These are phyloP conservation scores for Fusarium goolgardi DNA, from an alignment of 2,329 filamentous ascomycete species.

Conservation along the genomic window DNA sequence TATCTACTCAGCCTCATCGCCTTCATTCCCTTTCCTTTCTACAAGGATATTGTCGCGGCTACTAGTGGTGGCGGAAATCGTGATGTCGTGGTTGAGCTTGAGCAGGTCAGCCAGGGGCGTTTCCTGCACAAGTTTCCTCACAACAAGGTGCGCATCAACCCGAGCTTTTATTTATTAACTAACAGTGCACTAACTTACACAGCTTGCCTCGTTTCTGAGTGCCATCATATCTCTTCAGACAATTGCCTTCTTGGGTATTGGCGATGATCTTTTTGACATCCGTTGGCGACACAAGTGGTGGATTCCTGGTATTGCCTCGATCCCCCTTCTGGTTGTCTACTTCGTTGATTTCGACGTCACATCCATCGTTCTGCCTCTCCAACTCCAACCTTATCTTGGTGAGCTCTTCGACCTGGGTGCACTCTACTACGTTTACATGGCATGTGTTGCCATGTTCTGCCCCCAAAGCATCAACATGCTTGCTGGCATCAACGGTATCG, in stretches of 20 bases:
- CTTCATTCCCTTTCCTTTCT: constrained; percentile 97
- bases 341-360: constrained; percentile 99
- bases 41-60: constrained; percentile 95
- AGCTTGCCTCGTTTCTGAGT: constrained; percentile 95
- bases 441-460: constrained; percentile 94
- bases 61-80: constrained; percentile 94
- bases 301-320: constrained; percentile 92
- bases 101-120: constrained; percentile 82
- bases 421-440: constrained; percentile 97
- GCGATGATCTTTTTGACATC: constrained; percentile 97
- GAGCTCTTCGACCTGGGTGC: constrained; percentile 84
- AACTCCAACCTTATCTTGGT: constrained; percentile 85
- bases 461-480: constrained; percentile 99
- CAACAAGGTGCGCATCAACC: constrained; percentile 74
- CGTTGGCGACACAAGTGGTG: constrained; percentile 99
- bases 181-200: constrained; percentile 10
- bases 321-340: constrained; percentile 95
- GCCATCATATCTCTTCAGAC: constrained; percentile 93
- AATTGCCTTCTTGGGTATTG: constrained; percentile 89
- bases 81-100: constrained; percentile 80
- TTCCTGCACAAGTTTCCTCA: constrained; percentile 93
- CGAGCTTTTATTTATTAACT: background rate
- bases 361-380: constrained; percentile 89
- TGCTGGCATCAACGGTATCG: constrained; percentile 99
- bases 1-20: constrained; percentile 89